Evolutionary conservation across 1,139 yeast species (phyloP).

Genomic region (Suhomyces choctaworum): DNA sequence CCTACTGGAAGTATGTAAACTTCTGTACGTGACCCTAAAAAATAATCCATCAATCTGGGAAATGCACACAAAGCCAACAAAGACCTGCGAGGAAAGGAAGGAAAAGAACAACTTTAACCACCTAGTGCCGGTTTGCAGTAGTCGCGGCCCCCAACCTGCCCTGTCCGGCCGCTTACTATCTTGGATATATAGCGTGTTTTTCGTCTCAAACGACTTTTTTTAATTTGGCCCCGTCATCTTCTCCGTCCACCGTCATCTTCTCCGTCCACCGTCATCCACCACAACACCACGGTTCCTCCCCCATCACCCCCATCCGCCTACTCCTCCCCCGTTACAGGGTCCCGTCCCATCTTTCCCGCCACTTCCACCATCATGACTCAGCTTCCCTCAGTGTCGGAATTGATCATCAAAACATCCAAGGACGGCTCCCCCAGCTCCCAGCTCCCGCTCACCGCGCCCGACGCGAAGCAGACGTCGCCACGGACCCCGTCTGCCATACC

Average conservation of each 20-base stretch:
- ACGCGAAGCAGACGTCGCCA: slow-evolving; percentile 11
- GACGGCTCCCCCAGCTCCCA: slow-evolving; percentile 10
- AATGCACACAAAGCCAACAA: slow-evolving; percentile 12
- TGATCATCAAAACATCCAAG: slow-evolving; percentile 25
- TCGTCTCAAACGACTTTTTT: no score
- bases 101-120: slow-evolving; percentile 14
- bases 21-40: slow-evolving; percentile 6
- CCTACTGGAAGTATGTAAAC: slow-evolving; percentile 8
- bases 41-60: slow-evolving; percentile 10
- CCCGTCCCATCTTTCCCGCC: no score
- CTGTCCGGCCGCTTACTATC: slow-evolving; percentile 4
- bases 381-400: slow-evolving; percentile 39
- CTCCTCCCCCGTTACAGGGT: background rate
- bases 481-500: slow-evolving; percentile 12
- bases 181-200: slow-evolving; percentile 7
- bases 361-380: slow-evolving; percentile 33
- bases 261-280: background rate
- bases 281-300: background rate
- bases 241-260: background rate
- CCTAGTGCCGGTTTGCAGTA: slow-evolving; percentile 6
- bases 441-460: slow-evolving; percentile 4
- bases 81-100: slow-evolving; percentile 10
- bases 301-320: background rate
- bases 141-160: slow-evolving; percentile 8
- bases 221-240: no score